Conservation (phyloP, 768 basidiomycete genomes). For the Paxillus rubicundulus region DNA sequence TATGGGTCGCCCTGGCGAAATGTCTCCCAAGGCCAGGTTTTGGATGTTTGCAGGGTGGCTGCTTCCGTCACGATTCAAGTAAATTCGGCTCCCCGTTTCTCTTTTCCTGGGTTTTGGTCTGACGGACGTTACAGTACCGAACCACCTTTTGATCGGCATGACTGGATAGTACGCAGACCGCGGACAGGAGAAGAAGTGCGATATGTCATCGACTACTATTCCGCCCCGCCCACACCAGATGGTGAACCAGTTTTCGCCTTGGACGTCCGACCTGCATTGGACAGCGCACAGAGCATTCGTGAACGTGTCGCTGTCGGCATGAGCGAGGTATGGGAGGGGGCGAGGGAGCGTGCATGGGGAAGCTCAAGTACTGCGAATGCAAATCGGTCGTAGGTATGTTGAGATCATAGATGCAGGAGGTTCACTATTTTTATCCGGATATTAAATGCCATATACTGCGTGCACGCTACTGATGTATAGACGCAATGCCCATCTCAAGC, state of each 20-base stretch:
- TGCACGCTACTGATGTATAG: background rate
- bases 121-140: slow-evolving; percentile 54
- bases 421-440: background rate
- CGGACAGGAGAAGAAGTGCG: slow-evolving; percentile 79
- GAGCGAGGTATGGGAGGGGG: slow-evolving; percentile 60
- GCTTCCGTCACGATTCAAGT: slow-evolving; percentile 90
- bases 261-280: slow-evolving; percentile 93
- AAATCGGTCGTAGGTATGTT: background rate
- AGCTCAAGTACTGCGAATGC: background rate
- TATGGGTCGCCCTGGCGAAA: slow-evolving; percentile 85
- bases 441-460: background rate
- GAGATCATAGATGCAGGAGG: background rate
- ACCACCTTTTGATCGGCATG: slow-evolving; percentile 96
- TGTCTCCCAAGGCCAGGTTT: slow-evolving; percentile 92
- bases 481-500: background rate
- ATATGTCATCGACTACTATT: slow-evolving; percentile 99
- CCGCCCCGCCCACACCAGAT: slow-evolving; percentile 83
- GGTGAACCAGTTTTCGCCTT: slow-evolving; percentile 94
- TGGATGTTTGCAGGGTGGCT: slow-evolving; percentile 86
- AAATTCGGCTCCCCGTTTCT: slow-evolving; percentile 25
- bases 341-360: slow-evolving; percentile 32
- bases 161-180: slow-evolving; percentile 90
- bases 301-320: slow-evolving; percentile 70
- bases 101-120: background rate
- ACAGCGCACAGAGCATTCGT: slow-evolving; percentile 74